Percentiles rank a stretch among this genome's conserved stretches.
Conservation (phyloP, 2,329 filamentous ascomycete species). For the Colletotrichum sidae region DNA sequence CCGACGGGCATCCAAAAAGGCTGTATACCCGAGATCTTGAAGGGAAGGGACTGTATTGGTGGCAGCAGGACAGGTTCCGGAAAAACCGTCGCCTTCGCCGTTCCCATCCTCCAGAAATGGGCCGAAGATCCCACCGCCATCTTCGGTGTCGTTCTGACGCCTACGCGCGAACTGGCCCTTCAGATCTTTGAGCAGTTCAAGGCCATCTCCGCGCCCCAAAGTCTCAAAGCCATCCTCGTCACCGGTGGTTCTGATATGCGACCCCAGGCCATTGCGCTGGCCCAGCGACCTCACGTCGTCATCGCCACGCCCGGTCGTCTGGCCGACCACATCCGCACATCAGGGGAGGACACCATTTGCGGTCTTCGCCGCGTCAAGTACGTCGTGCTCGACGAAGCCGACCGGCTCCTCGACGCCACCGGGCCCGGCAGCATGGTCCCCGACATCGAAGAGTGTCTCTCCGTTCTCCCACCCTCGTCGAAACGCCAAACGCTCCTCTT, state of each 20-base stretch:
- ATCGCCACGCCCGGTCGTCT: conserved; percentile 94
- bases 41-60: conserved; percentile 93
- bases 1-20: conserved; percentile 94
- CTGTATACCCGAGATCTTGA: conserved; percentile 92
- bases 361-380: conserved; percentile 83
- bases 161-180: conserved; percentile 89
- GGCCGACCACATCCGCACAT: conserved; percentile 92
- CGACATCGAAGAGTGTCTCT: conserved; percentile 90
- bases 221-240: conserved; percentile 87
- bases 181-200: conserved; percentile 98
- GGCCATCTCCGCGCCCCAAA: conserved; percentile 89
- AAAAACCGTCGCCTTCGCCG: conserved; percentile 96
- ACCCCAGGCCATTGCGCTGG: conserved; percentile 85
- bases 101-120: conserved; percentile 94
- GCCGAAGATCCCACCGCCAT: conserved; percentile 91
- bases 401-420: conserved; percentile 82
- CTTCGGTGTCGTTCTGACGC: conserved; percentile 89
- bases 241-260: conserved; percentile 96
- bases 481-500: conserved; percentile 95
- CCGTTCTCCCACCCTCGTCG: conserved; percentile 79
- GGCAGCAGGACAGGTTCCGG: conserved; percentile 95
- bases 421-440: conserved; percentile 90
- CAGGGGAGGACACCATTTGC: conserved; percentile 89
- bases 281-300: conserved; percentile 86
- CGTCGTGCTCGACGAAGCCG: conserved; percentile 95